phyloP scores from a whole-genome alignment of 805 yeast species.

The Candida morakotiae region DNA sequence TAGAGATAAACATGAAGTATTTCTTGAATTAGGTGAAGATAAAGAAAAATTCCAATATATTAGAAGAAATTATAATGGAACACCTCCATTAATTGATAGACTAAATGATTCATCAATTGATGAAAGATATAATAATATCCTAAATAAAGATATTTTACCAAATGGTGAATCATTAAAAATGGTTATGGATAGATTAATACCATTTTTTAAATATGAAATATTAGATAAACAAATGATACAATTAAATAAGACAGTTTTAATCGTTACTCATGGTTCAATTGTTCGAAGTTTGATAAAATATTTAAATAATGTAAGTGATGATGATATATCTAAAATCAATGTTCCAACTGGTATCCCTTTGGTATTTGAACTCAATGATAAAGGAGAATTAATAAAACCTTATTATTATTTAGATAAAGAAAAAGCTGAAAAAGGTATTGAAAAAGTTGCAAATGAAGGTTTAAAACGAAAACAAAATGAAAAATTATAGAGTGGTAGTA shows the following conservation, averaged over 20 bases:
- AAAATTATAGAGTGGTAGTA: not conserved
- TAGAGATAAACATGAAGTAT: constrained; percentile 32
- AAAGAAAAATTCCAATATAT: constrained; percentile 35
- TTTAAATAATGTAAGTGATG: constrained; percentile 31
- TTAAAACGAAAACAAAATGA: constrained; percentile 7
- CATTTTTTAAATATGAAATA: constrained; percentile 29
- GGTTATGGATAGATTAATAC: constrained; percentile 37
- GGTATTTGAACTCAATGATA: constrained; percentile 36
- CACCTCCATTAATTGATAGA: constrained; percentile 28
- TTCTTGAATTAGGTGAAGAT: constrained; percentile 29
- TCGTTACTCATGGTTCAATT: constrained; percentile 42
- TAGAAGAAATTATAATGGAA: constrained; percentile 33
- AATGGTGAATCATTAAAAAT: constrained; percentile 36
- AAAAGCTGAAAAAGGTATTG: constrained; percentile 35
- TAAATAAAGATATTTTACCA: constrained; percentile 22
- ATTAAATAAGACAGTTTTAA: constrained; percentile 26
- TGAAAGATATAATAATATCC: constrained; percentile 27
- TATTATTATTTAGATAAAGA: constrained; percentile 39
- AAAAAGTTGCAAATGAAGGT: constrained; percentile 29
- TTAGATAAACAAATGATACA: constrained; percentile 19
- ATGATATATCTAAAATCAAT: constrained; percentile 35
- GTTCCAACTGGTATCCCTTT: constrained; percentile 44
- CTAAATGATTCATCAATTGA: constrained; percentile 29
- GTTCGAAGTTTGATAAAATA: constrained; percentile 39
- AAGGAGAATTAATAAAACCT: constrained; percentile 21